Evolutionary conservation across 108 stramenopile species (phyloP).

Genomic region (Epipyxis sp.): DNA sequence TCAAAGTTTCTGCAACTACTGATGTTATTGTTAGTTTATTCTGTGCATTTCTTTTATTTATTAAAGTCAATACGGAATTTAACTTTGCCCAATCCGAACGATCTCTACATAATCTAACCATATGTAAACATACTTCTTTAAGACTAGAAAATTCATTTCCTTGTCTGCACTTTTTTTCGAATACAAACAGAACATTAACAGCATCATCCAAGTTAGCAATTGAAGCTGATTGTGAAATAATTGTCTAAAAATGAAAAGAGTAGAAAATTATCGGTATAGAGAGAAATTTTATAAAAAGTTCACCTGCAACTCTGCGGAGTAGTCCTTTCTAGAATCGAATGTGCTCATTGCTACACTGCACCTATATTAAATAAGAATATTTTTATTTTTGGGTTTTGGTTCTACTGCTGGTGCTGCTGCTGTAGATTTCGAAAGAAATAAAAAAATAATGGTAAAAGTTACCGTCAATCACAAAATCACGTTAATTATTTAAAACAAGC

Average conservation of each 20-base stretch:
- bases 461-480: too few species aligned
- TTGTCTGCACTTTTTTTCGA: conserved; percentile 53
- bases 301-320: neutral
- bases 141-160: conserved; percentile 53
- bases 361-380: too few species aligned
- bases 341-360: neutral
- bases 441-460: too few species aligned
- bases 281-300: neutral
- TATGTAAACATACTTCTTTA: conserved; percentile 51
- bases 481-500: too few species aligned
- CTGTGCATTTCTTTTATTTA: conserved; percentile 58
- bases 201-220: conserved; percentile 28
- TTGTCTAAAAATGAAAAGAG: too few species aligned
- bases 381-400: too few species aligned
- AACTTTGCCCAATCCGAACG: conserved; percentile 55
- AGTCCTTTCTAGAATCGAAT: neutral
- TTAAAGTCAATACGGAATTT: conserved; percentile 52
- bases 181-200: conserved; percentile 13
- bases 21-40: conserved; percentile 46
- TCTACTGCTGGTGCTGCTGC: too few species aligned
- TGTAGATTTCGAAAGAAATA: too few species aligned
- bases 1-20: conserved; percentile 47
- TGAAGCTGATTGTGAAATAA: neutral
- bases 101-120: conserved; percentile 48
- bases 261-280: too few species aligned